Base-by-base conservation (phyloP, 768 basidiomycete species). In the Serendipita indica region DNA sequence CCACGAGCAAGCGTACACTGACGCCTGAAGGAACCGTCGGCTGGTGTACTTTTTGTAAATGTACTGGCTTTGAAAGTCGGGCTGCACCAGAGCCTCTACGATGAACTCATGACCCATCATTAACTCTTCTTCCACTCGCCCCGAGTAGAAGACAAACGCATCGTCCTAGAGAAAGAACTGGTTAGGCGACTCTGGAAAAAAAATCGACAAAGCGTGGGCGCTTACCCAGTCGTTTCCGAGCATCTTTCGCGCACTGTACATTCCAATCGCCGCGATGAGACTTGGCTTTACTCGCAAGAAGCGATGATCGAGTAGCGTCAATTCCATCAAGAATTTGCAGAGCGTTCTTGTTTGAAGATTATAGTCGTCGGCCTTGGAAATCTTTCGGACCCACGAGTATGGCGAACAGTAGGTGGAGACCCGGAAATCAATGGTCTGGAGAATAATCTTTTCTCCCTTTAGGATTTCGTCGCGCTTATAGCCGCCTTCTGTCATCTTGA, bases 311-410 rank as follows among this genome's bases (percentile, higher is more conserved):
- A 98, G 73, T 56, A 98, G 76, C 14, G 93, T 96, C 56, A 94
- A 89, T 71, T 99, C 96, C 62, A 90, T 91, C 68, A 98, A 72
- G 77, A 97, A 98, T 72, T 99, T 99, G 78, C 90, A 86, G 49
- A 99, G 74, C 27, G 96, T 99, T 62, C 96, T 77, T 13, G 96
- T 99, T 69, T 97, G 94, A 67, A 98, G 84, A 68, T 98, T 91
- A 70, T 98, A 99, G 70, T 94, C 89, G 73, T 99, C 96, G 33
- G 96, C 94, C 71, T 92, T 96, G 79, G 89, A 93, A 69, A 99
- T 98, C 66, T 84, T 86, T 61, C 96, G 82, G 79, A 98, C 92
- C 94, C 96, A 98, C 69, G 88, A 91, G 75, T 98, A 98, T 2
- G 96, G 96, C 57, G 93, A 96, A 74, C 96, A 98, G 72, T 99